phyloP scores from a whole-genome alignment of 2,329 filamentous ascomycete genomes.

The Microascus cirrosus region DNA sequence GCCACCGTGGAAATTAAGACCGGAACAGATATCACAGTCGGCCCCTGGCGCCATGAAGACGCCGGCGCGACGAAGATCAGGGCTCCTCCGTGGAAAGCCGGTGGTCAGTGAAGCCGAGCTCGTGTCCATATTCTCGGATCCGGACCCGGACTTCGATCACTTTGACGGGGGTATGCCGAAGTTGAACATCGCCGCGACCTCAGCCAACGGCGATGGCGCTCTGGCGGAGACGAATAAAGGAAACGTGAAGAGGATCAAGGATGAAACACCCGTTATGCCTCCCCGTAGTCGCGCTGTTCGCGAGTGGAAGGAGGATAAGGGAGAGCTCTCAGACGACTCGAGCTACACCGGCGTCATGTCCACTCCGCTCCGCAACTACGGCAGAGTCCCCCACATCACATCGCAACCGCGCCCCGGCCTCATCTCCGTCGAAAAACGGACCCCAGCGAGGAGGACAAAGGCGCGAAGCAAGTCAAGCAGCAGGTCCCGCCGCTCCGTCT shows the following conservation, averaged over 20 bases:
- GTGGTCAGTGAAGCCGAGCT: background rate
- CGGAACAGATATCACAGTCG: background rate
- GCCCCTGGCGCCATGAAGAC: background rate
- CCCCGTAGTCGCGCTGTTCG: background rate
- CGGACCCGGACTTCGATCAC: background rate
- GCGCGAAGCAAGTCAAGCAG: background rate
- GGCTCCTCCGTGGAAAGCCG: background rate
- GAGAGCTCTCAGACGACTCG: background rate
- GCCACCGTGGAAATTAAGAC: background rate
- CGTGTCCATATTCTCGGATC: background rate
- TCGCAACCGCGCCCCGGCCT: background rate
- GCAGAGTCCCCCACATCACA: background rate
- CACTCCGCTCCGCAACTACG: background rate
- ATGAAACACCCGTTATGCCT: background rate
- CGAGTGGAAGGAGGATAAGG: background rate
- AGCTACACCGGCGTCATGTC: background rate
- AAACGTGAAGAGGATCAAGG: background rate
- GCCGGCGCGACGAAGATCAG: background rate
- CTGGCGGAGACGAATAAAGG: background rate
- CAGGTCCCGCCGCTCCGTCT: background rate
- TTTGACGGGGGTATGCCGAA: background rate
- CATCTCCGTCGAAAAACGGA: background rate
- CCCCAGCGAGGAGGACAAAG: background rate
- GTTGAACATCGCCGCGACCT: background rate
- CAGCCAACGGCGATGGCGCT: background rate